Base-by-base conservation (phyloP, 2,329 filamentous ascomycete species). In the Dothiorella sarmentorum region DNA sequence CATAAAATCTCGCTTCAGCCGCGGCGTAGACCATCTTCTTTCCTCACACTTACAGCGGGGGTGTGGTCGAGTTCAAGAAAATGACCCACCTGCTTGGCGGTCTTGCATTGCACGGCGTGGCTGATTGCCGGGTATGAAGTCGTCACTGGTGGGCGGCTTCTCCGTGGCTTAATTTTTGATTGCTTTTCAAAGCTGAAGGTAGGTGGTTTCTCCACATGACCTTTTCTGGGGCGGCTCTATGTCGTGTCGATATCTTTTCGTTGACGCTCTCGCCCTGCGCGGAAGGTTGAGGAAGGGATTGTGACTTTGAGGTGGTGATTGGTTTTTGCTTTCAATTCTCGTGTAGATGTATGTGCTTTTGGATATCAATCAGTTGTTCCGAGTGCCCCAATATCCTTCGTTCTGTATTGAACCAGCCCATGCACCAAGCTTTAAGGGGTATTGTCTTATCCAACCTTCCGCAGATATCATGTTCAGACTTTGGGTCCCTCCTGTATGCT, bases 101-200 rank as follows among this genome's bases (percentile, higher is more conserved):
- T 17, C 31, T 31, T 26, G 47, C 47, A 52, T 52, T 52, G 47
- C 47, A 52, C 47, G 5, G 27, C 47, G 47, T 20, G 15, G 47
- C 20, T 7, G 13, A 6, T 26, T 15, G 26, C 29, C 47, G 7
- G 20, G 18, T 22, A 35, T 52, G 43, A 45, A 29, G 26, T 11
- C 35, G 33, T 7, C 18, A 15, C 17, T 17, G 20, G 20, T 38
- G n/a, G 42, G 22, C 11, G 18, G 27, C 33, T 24, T 38, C 27
- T 52, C 20, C 29, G 31, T 7, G n/a, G 27, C 29, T 11, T 13
- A 52, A 52, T 52, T 52, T 52, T 52, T 52, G 20, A 24, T 26
- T n/a, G 20, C 10, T 13, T 24, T 27, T 45, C 22, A 24, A 10
- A 27, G 5, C 26, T 9, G 5, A 17, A 24, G 35, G 35, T 17